Evolutionary conservation across 2,329 filamentous ascomycete species (phyloP), one percentile per base, ranked within the genome.

Genomic region (Pseudogymnoascus sp.): DNA sequence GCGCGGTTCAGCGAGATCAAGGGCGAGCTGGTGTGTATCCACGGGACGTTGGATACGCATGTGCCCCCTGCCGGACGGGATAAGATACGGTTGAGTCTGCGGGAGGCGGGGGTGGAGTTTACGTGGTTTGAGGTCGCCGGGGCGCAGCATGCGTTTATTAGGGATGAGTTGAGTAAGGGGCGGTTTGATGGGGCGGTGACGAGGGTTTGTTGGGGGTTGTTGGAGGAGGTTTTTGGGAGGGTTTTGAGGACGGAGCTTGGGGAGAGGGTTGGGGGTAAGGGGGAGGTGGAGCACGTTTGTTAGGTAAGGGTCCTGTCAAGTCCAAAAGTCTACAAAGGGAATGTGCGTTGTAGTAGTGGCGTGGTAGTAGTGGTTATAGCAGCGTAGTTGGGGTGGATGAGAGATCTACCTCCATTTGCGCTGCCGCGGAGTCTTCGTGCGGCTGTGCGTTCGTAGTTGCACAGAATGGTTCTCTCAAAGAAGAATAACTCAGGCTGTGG

Each of bases 131-230:
- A 97, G 77, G 86, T 90, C 67, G 90, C 91, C n/a, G 93, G 91
- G 86, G 92, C 93, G 3, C 93, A 96, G 76, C 93, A 96, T 78
- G 93, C 93, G 4, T 97, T 97, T 73, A 96, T 97, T 74, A 83
- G 93, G 17, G 93, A 97, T 72, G 93, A 97, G 78, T 79, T 95
- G 64, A 92, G 89, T 75, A 96, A 96, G 77, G 93, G 92, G n/a
- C 83, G 93, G 26, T 97, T 96, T 72, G 93, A 97, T 73, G 90
- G 93, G 0, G 91, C 90, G 19, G 82, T 97, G 64, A 86, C 87
- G 3, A 93, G 92, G 72, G 84, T 93, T 37, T 96, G 93, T 78
- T 96, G 96, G 73, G 90, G 96, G 80, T 88, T 97, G 75, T 77
- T 97, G 70, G 80, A 95, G 15, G 93, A 97, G 78, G 72, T 96